Evolutionary conservation across 2,329 filamentous ascomycete genomes (phyloP).

Genomic region (Monosporascus sp.): DNA sequence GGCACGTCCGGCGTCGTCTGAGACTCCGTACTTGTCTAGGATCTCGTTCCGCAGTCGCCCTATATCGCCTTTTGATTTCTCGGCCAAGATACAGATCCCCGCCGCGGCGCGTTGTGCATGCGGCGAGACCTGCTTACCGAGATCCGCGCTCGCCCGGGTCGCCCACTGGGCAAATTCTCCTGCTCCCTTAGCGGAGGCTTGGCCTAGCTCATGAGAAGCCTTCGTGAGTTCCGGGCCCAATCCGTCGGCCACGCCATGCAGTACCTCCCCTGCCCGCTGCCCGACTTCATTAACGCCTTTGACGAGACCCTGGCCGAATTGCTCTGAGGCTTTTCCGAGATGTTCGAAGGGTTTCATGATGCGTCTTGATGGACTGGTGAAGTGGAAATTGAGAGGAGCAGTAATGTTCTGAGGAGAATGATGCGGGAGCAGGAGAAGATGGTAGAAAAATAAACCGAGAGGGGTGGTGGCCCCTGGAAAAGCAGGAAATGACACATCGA

Average conservation of each 20-base stretch:
- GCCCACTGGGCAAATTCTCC: not conserved
- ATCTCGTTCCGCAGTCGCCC: not conserved
- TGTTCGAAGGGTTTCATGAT: not conserved
- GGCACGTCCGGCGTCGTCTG: not conserved
- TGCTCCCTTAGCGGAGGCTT: not conserved
- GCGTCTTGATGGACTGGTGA: not conserved
- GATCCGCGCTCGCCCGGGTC: not conserved
- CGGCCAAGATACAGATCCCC: not conserved
- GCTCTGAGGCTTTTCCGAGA: not conserved
- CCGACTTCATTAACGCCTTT: not conserved
- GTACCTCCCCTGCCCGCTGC: too few species aligned
- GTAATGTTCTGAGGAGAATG: too few species aligned
- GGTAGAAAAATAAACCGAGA: too few species aligned
- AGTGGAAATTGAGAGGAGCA: not conserved
- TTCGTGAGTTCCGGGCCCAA: not conserved
- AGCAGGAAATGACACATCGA: too few species aligned
- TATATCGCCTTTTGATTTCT: not conserved
- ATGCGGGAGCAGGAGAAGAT: too few species aligned
- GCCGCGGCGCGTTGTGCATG: not conserved
- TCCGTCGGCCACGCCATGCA: not conserved
- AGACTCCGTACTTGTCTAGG: not conserved
- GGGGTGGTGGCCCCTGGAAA: too few species aligned
- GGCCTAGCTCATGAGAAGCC: not conserved
- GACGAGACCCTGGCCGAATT: not conserved
- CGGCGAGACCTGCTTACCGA: not conserved